Evolutionary conservation across 108 stramenopile species (phyloP), one percentile per base, ranked within the genome.

Genomic region (Nannochloropsis oceanica): DNA sequence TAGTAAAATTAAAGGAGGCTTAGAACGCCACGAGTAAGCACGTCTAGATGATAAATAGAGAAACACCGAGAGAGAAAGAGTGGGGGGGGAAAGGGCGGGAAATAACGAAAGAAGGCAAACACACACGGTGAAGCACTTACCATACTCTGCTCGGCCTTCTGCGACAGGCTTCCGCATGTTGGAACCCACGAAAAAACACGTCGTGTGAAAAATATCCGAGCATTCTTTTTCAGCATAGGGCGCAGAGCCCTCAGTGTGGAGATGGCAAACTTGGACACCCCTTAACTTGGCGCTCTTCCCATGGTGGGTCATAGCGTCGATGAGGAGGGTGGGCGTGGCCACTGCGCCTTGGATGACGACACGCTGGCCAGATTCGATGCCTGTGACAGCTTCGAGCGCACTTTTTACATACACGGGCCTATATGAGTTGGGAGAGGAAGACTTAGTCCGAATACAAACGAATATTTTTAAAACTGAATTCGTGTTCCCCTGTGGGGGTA

Each of bases 91-190:
- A 34, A 34, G 34, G 34, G 34, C 1, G 34, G 5, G 34, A 34
- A 34, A 5, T 3, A 34, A 5, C 34, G 34, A 5, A 34, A 73
- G 59, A 73, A 73, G n/a, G n/a, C 59, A n/a, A 2, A 2, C 8
- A 10, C 5, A n/a, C 8, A 73, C n/a, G 59, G 5, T 9, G 22
- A 9, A 18, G n/a, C 59, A 73, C 59, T 7, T n/a, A 73, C 59
- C 59, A 80, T 87, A 87, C 42, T 89, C 87, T 27, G 84, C 87
- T 9, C 87, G 26, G 12, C 89, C 89, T 13, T 80, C 87, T 26
- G 80, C 42, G 18, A 86, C 80, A 20, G 89, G 84, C 84, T 87
- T 43, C 14, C 89, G 86, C 12, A 79, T 43, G 84, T 89, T 89
- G 83, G 89, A 8, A 5, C 89, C 89, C 24, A 87, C 79, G 81